Percentiles rank a stretch among this genome's conserved stretches.
Conservation (phyloP, 345 rosid genomes). For the Cochlearia excelsa region DNA sequence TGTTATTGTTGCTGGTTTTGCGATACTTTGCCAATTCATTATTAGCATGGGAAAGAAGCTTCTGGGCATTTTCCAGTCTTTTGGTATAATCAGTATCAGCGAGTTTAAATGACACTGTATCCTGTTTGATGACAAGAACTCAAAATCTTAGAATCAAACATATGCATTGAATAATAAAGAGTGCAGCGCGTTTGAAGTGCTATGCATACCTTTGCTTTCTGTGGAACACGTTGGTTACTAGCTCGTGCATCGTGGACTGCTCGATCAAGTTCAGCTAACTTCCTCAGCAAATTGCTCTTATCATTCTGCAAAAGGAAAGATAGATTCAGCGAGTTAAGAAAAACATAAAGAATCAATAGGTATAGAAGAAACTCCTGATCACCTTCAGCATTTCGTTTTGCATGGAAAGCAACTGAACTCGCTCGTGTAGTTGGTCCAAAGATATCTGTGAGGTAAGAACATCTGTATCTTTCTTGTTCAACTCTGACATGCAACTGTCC, state of each 20-base stretch:
- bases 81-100: conserved; percentile 42
- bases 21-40: conserved; percentile 58
- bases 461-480: conserved; percentile 61
- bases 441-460: conserved; percentile 54
- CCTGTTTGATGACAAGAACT: conserved; percentile 38
- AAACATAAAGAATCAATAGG: background rate
- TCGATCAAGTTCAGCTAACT: conserved; percentile 67
- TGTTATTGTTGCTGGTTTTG: conserved; percentile 33
- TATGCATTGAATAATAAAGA: background rate
- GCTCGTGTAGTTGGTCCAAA: conserved; percentile 70
- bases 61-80: conserved; percentile 51
- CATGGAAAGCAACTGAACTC: conserved; percentile 70
- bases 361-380: conserved; percentile 16
- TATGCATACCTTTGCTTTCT: conserved; percentile 34
- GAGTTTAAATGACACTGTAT: conserved; percentile 33
- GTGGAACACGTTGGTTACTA: conserved; percentile 41
- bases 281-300: conserved; percentile 66
- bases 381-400: conserved; percentile 89
- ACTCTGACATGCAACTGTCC: conserved; percentile 58
- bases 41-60: conserved; percentile 50
- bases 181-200: conserved; percentile 5
- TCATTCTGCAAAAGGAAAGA: conserved; percentile 48
- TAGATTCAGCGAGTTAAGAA: background rate
- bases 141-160: conserved; percentile 13
- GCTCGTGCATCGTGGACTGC: conserved; percentile 46